Base-by-base conservation (phyloP, 2,329 filamentous ascomycete species). In the Aurifilum marmelostoma region DNA sequence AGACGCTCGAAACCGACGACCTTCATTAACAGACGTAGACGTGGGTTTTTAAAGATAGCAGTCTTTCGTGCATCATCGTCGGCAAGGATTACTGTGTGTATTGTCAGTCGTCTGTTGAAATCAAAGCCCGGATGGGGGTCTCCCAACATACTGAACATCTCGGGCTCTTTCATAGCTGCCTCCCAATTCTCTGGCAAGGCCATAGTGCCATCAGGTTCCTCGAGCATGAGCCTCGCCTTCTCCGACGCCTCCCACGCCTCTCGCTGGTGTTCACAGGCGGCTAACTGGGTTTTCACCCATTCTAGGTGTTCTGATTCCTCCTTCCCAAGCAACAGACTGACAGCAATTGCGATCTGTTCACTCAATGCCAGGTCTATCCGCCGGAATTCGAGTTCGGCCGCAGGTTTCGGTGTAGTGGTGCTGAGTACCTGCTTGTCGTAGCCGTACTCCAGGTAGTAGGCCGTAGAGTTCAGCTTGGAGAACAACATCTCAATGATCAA, bases 401-500 rank as follows among this genome's bases (percentile, higher is more conserved):
- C 93, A 3, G 93, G 87, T 73, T 88, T 88, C 12, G 89, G 87
- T 58, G 88, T 85, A n/a, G 79, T 75, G 24, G 85, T 83, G 27
- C 86, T 85, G 32, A 90, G 77, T 0, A 90, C 88, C 73, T 95
- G 93, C 76, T 90, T 92, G 75, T 97, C 94, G 74, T 93, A 91
- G 0, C 96, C 96, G 75, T 94, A 94, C 76, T 98, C 94, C 6
- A 99, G 85, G 77, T 93, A 98, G 79, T 92, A 93, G 0, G 93
- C 87, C 0, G 93, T 97, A 60, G 88, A 87, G 65, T 89, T 90
- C 68, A 94, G 91, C 79, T 99, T 99, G 78, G 92, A 97, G 79
- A 99, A 99, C 18, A 99, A 84, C 85, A 99, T 88, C 80, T 99
- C 96, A 0, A 97, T 91, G 63, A 97, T 86, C 54, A 97, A 83